Base-by-base conservation (phyloP, 139 green algal genomes). In the Klebsormidium nitens region DNA sequence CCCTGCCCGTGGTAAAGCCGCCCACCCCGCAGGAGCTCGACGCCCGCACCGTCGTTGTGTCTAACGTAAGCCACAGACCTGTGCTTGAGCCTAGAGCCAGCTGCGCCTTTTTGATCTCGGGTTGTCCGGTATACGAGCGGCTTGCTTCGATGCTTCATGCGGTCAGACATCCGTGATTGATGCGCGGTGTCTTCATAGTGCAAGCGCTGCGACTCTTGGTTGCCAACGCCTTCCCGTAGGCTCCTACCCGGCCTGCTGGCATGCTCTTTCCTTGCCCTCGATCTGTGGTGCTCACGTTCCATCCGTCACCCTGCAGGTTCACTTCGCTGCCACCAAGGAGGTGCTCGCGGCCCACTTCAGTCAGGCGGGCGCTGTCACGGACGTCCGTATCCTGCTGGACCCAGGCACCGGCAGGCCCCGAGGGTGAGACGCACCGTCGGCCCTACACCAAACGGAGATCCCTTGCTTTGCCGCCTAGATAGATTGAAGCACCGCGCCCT, bases 41-140 rank as follows among this genome's bases (percentile, higher is more conserved):
- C 17, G 62, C 62, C 19, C 62, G 62, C 3, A 61, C 62, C 36
- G 35, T 70, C 29, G 61, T 70, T 61, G 62, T 70, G 4, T 61
- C 3, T 37, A 70, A 70, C 62, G 62, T 70, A 8, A 70, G 62
- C 38, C 28, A 52, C 17, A 17, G 14, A 52, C 17, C 44, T 52
- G 44, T 52, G 14, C 17, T 17, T 28, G 44, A 17, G 17, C 17
- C 14, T 29, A 35, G 14, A 55, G 19, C 19, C 56, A 64, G 28
- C 56, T 39, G 17, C 56, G n/a, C n/a, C n/a, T n/a, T n/a, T n/a
- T n/a, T n/a, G n/a, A n/a, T n/a, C n/a, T n/a, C n/a, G n/a, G n/a
- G n/a, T n/a, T n/a, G n/a, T n/a, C n/a, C n/a, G n/a, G n/a, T n/a
- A n/a, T n/a, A n/a, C n/a, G n/a, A n/a, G n/a, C n/a, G n/a, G n/a